A percentile compares a stretch with the other conserved stretches of the same genome.
These are phyloP conservation scores for Ophiostoma quercus DNA, from an alignment of 2,329 filamentous ascomycete species.

Conservation along the genomic window DNA sequence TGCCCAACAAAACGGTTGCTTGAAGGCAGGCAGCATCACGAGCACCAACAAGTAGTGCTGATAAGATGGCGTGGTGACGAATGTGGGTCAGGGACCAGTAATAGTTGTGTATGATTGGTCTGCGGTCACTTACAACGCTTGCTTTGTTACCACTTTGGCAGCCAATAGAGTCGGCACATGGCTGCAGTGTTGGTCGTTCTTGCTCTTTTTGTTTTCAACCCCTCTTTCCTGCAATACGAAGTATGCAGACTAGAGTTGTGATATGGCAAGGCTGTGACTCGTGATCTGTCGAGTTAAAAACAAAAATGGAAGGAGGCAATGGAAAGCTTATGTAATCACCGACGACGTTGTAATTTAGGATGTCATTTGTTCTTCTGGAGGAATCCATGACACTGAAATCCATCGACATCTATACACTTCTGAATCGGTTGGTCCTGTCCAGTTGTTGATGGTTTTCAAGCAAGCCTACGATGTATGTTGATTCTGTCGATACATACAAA, in stretches of 20 bases:
- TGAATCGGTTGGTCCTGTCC: too few species aligned
- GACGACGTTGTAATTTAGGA: not conserved
- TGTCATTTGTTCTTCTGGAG: too few species aligned
- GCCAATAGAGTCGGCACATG: conserved; percentile 5
- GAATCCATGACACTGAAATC: too few species aligned
- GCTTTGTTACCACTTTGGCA: not conserved
- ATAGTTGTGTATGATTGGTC: not conserved
- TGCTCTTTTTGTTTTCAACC: not conserved
- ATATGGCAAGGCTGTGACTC: not conserved
- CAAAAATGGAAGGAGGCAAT: not conserved
- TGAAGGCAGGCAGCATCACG: not conserved
- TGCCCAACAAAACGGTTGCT: not conserved
- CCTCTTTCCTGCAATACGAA: not conserved
- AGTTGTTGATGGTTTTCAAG: too few species aligned
- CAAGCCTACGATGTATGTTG: too few species aligned
- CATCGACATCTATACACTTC: too few species aligned
- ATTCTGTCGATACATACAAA: too few species aligned
- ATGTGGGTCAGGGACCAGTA: not conserved
- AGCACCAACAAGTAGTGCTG: not conserved
- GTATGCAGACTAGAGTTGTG: not conserved
- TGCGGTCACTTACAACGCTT: not conserved
- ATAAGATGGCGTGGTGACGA: not conserved
- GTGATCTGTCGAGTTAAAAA: not conserved
- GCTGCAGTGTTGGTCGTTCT: not conserved
- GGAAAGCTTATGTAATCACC: not conserved